Conservation (phyloP, 306 rosid species). For the Rosa multiflora region DNA sequence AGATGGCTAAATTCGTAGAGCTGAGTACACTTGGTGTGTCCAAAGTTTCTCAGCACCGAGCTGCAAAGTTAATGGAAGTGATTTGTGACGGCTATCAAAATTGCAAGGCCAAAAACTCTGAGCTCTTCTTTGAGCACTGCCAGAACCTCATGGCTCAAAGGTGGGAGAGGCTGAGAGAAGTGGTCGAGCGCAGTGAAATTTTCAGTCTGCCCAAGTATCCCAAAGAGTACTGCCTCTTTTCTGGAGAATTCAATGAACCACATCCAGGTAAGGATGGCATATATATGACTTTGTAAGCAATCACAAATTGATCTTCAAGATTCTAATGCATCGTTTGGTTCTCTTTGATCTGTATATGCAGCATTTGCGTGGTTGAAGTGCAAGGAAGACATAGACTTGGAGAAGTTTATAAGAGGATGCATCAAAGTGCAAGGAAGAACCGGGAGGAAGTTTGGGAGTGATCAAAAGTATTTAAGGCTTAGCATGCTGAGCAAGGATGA, state of each 20-base stretch:
- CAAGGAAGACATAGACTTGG: conserved; percentile 43
- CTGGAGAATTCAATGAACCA: conserved; percentile 42
- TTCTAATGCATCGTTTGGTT: not conserved
- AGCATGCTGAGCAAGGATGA: conserved; percentile 54
- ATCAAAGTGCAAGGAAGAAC: conserved; percentile 42
- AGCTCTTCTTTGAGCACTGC: conserved; percentile 47
- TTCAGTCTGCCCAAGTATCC: conserved; percentile 46
- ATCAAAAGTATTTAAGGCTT: conserved; percentile 42
- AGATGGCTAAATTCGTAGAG: conserved; percentile 57
- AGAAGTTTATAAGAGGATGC: conserved; percentile 36
- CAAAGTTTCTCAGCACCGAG: conserved; percentile 75
- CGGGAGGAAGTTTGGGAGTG: conserved; percentile 63
- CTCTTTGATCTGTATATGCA: conserved; percentile 10
- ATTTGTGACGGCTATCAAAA: conserved; percentile 55
- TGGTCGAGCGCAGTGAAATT: conserved; percentile 24
- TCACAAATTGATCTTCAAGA: not conserved
- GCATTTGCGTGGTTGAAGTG: conserved; percentile 80
- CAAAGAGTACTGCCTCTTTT: conserved; percentile 44
- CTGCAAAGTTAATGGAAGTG: conserved; percentile 57
- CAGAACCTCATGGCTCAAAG: conserved; percentile 46
- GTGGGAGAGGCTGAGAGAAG: conserved; percentile 61
- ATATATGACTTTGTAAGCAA: not conserved
- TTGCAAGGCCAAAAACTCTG: conserved; percentile 27
- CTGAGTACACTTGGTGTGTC: conserved; percentile 73
- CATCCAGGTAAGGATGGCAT: conserved; percentile 42